Evolutionary conservation across 2,329 filamentous ascomycete species (phyloP).

Genomic region (Graphilbum sp.): DNA sequence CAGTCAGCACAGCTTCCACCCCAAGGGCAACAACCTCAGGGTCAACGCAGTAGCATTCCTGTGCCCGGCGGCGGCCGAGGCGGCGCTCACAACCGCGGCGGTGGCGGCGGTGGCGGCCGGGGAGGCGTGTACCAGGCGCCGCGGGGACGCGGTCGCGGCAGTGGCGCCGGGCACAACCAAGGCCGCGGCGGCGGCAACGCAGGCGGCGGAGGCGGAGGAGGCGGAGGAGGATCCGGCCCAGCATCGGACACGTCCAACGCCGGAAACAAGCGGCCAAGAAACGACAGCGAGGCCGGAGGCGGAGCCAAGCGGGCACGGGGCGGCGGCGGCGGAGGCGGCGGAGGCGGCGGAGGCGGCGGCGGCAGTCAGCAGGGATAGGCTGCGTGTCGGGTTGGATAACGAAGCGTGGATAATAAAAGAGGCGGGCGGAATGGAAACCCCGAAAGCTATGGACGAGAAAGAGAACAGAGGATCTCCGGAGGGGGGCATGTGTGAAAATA

Average conservation of each 20-base stretch:
- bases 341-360: no score
- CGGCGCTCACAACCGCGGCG: slow-evolving; percentile 8
- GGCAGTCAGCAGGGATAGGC: background rate
- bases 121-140: slow-evolving; percentile 14
- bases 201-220: slow-evolving; percentile 27
- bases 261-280: slow-evolving; percentile 36
- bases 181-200: slow-evolving; percentile 12
- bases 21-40: slow-evolving; percentile 5
- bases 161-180: slow-evolving; percentile 8
- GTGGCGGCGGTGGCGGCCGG: slow-evolving; percentile 9
- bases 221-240: slow-evolving; percentile 26
- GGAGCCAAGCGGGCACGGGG: slow-evolving; percentile 23
- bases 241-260: slow-evolving; percentile 35
- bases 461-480: background rate
- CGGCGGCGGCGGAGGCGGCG: slow-evolving; percentile 9
- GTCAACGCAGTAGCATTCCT: slow-evolving; percentile 8
- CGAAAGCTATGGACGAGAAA: background rate
- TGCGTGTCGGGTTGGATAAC: background rate
- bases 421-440: no score
- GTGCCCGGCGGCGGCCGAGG: slow-evolving; percentile 11
- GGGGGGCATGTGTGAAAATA: no score
- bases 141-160: slow-evolving; percentile 13
- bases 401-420: no score
- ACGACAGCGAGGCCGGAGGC: slow-evolving; percentile 23
- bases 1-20: slow-evolving; percentile 4